Conservation (phyloP, 495 filamentous ascomycete species). For the Paragyromitra xinjiangensis region DNA sequence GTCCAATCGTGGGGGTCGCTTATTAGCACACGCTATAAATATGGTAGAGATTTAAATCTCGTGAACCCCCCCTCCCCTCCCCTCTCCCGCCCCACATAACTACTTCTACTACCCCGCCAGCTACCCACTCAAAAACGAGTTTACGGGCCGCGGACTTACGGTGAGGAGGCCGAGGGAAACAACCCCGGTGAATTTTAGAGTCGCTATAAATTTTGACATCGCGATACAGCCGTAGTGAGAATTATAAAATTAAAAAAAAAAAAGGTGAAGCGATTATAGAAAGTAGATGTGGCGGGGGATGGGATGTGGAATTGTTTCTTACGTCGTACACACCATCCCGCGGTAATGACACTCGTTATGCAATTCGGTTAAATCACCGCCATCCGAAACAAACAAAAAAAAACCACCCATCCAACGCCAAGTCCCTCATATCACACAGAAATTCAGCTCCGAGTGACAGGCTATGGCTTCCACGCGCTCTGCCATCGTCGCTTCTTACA, state of each 20-base stretch:
- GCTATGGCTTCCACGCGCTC: constrained; percentile 9
- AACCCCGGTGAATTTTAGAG: constrained; percentile 73
- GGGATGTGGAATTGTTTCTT: constrained; percentile 8
- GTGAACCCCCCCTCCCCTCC: background rate
- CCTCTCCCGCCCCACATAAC: background rate
- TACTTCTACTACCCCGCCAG: constrained; percentile 4
- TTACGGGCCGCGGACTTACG: constrained; percentile 61
- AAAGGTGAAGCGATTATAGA: background rate
- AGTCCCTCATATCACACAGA: background rate
- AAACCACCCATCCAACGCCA: background rate
- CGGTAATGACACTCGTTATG: background rate
- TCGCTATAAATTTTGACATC: constrained; percentile 46
- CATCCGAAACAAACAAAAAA: constrained; percentile 9
- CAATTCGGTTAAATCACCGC: constrained; percentile 23
- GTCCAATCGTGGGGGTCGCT: background rate
- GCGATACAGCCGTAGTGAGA: background rate
- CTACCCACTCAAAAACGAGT: background rate
- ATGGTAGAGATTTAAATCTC: background rate
- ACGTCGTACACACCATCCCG: constrained; percentile 10
- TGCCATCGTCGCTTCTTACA: constrained; percentile 77
- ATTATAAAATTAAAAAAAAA: no score
- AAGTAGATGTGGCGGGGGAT: background rate
- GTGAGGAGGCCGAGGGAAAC: constrained; percentile 75
- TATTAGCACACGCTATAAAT: background rate
- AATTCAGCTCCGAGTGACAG: background rate